Evolutionary conservation across 129 eudicot genomes (phyloP).

Genomic region (Glebionis coronaria): DNA sequence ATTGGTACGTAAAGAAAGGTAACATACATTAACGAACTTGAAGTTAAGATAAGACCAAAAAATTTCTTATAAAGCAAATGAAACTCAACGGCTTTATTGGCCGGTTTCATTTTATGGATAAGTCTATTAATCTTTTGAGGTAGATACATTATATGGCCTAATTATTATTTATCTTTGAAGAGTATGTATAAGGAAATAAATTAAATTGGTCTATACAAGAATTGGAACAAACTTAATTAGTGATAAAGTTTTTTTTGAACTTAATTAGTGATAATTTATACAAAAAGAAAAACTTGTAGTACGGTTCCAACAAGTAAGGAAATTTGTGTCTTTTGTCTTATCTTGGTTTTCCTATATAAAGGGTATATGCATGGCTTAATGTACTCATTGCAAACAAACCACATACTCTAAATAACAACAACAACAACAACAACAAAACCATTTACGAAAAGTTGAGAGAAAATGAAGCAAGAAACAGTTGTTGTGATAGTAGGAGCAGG

Average conservation of each 20-base stretch:
- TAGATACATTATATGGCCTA: not conserved
- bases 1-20: no score
- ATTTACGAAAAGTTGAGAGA: no score
- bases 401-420: no score
- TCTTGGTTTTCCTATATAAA: constrained; percentile 18
- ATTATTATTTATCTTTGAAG: no score
- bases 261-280: not conserved
- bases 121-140: not conserved
- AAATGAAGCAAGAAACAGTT: constrained; percentile 35
- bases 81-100: not conserved
- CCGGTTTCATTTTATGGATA: not conserved
- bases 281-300: not conserved
- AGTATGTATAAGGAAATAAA: not conserved
- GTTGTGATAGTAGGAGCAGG: constrained; percentile 33
- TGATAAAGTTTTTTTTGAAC: not conserved
- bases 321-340: not conserved
- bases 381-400: no score
- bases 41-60: no score
- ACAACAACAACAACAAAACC: no score
- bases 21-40: no score
- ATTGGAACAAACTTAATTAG: not conserved
- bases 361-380: no score
- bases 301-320: not conserved
- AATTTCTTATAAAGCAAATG: no score
- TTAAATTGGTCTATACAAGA: not conserved